Evolutionary conservation across 306 rosid species (phyloP), one percentile per base, ranked within the genome.

Genomic region (Pyrus communis): DNA sequence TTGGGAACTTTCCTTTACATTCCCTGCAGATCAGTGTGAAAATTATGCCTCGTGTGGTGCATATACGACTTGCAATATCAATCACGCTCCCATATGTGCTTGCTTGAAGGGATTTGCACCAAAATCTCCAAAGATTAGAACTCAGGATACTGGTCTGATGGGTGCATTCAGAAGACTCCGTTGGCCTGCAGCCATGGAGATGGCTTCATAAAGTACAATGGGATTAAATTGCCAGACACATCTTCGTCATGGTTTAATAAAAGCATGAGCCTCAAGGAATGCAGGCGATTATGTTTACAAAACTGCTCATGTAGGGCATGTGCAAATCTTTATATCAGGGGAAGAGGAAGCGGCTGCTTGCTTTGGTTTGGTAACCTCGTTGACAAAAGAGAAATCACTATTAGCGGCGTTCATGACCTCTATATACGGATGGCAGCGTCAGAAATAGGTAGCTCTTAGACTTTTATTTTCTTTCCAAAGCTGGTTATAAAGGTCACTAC

Each of bases 71-170:
- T 89, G 90, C 74, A 75, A 73, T 75, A 4, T 4, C 0, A 25
- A 69, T 19, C 68, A 1, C 0, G 8, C 77, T 15, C 86, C 93
- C 3, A 14, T 75, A 18, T 88, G 96, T 25, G 74, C 78, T 13
- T 91, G 91, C 69, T 74, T 87, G 62, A 69, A 19, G 12, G 93
- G 93, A 76, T 91, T 83, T 69, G 60, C 30, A 31, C 81, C 91
- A 0, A 79, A 49, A 45, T 78, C 86, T n/a, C 11, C 2, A 0
- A 70, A 43, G 86, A 77, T 6, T 80, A 82, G 86, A 59, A 46
- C 2, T 57, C 3, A 2, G 52, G 78, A 1, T 78, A 75, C 27
- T 85, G 87, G 87, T 82, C 66, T 3, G 59, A 35, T 54, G 86
- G 93, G 22, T 90, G 96, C 69, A 59, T 80, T 63, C 79, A 85